A percentile compares a stretch with the other conserved stretches of the same genome.
Evolutionary conservation across 1,284 basidiomycete genomes (phyloP).

Genomic region (Laetiporus sulphureus): DNA sequence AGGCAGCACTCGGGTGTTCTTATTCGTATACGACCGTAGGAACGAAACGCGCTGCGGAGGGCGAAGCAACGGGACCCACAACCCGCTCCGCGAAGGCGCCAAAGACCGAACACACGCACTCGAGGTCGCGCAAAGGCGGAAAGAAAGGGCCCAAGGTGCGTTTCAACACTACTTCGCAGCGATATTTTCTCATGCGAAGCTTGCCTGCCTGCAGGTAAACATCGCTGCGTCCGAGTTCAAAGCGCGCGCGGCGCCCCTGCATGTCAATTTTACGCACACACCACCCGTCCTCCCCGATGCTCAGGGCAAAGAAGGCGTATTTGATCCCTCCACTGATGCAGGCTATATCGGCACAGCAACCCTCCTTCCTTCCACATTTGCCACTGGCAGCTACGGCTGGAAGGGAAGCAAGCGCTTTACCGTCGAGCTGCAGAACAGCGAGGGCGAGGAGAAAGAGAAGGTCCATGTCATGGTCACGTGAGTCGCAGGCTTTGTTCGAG

Average conservation of each 20-base stretch:
- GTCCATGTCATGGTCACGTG: slow-evolving; percentile 74
- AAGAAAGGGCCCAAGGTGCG: slow-evolving; percentile 39
- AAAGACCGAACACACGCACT: slow-evolving; percentile 33
- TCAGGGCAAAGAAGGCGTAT: slow-evolving; percentile 9
- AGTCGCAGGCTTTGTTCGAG: slow-evolving; percentile 24
- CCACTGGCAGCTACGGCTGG: slow-evolving; percentile 76
- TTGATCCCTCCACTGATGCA: slow-evolving; percentile 40
- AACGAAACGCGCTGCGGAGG: slow-evolving; percentile 41
- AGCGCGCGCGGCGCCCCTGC: slow-evolving; percentile 56
- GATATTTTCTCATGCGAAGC: no score
- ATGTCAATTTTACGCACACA: slow-evolving; percentile 64
- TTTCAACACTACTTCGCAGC: no score
- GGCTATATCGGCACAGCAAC: slow-evolving; percentile 55
- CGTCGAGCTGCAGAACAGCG: slow-evolving; percentile 51
- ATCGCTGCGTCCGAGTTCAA: slow-evolving; percentile 52
- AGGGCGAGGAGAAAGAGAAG: slow-evolving; percentile 36
- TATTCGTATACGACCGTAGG: slow-evolving; percentile 21
- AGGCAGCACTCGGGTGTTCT: no score
- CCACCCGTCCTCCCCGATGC: slow-evolving; percentile 42
- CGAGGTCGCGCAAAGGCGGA: slow-evolving; percentile 15
- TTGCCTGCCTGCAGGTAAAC: slow-evolving; percentile 39
- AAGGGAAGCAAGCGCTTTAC: slow-evolving; percentile 65
- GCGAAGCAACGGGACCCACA: slow-evolving; percentile 31
- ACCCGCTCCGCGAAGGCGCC: slow-evolving; percentile 41
- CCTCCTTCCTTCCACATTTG: slow-evolving; percentile 52